These are phyloP conservation scores for Aspergillus sparsus DNA, from an alignment of 495 filamentous ascomycete genomes.

Conservation along the genomic window DNA sequence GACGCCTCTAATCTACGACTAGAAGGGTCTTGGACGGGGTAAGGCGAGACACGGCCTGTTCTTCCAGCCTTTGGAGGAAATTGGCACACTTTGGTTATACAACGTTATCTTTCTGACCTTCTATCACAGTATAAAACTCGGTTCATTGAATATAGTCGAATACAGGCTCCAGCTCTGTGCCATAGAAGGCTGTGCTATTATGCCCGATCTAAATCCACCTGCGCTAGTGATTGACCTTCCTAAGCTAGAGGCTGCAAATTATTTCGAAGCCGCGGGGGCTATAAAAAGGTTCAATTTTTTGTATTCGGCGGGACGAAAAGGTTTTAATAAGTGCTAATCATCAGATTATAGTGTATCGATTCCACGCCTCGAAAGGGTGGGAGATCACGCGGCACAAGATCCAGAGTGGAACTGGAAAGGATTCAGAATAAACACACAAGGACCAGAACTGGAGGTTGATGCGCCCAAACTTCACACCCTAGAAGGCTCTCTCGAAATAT, in stretches of 20 bases:
- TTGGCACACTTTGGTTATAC: background rate
- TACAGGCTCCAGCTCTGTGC: background rate
- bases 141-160: background rate
- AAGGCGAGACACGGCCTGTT: background rate
- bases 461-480: conserved; percentile 5
- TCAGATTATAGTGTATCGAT: background rate
- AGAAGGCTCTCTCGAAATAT: background rate
- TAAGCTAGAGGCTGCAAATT: background rate
- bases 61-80: background rate
- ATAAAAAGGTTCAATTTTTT: background rate
- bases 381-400: background rate
- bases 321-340: background rate
- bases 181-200: background rate
- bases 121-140: background rate
- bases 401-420: background rate
- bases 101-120: background rate
- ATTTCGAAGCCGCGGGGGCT: background rate
- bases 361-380: background rate
- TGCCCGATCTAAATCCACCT: background rate
- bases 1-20: conserved; percentile 6
- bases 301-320: too few species aligned
- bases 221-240: conserved; percentile 3
- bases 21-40: conserved; percentile 7
- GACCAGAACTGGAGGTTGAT: background rate
- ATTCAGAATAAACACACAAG: background rate